phyloP scores from a whole-genome alignment of 371 early-diverging fungal genomes.

The Mucor indicus region DNA sequence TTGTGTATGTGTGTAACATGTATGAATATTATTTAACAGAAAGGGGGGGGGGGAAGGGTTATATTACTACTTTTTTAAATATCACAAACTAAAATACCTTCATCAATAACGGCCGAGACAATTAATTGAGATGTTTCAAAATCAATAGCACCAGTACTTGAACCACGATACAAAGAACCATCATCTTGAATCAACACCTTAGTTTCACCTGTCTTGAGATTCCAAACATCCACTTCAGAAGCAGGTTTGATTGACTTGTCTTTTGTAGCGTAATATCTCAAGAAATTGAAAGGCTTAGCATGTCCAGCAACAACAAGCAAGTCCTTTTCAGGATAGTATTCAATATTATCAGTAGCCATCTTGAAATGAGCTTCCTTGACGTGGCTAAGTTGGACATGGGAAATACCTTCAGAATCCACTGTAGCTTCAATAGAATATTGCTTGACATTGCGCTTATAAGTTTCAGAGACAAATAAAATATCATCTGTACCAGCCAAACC shows the following conservation, averaged over 20 bases:
- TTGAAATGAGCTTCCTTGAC: slow-evolving; percentile 9
- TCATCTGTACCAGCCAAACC: slow-evolving; percentile 32
- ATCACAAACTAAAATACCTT: slow-evolving; percentile 28
- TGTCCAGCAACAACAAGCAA: slow-evolving; percentile 30
- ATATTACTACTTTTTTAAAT: slow-evolving; percentile 2
- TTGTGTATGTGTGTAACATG: neutral
- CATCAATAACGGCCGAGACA: slow-evolving; percentile 30
- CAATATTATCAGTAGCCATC: slow-evolving; percentile 37
- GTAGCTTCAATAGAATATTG: slow-evolving; percentile 19
- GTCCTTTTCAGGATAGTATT: slow-evolving; percentile 15
- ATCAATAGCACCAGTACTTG: slow-evolving; percentile 30
- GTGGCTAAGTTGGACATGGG: slow-evolving; percentile 13
- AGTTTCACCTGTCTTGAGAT: slow-evolving; percentile 11
- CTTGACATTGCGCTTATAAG: slow-evolving; percentile 11
- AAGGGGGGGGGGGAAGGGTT: neutral
- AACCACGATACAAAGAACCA: slow-evolving; percentile 29
- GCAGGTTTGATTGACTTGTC: slow-evolving; percentile 10
- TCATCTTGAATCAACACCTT: slow-evolving; percentile 28
- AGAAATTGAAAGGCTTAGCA: slow-evolving; percentile 22
- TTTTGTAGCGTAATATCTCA: slow-evolving; percentile 9
- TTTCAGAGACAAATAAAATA: slow-evolving; percentile 33
- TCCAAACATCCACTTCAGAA: slow-evolving; percentile 31
- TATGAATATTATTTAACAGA: neutral
- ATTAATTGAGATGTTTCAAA: slow-evolving; percentile 15
- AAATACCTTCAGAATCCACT: neutral